Conservation (phyloP, 257 asterid species). For the Jacaranda copaia region DNA sequence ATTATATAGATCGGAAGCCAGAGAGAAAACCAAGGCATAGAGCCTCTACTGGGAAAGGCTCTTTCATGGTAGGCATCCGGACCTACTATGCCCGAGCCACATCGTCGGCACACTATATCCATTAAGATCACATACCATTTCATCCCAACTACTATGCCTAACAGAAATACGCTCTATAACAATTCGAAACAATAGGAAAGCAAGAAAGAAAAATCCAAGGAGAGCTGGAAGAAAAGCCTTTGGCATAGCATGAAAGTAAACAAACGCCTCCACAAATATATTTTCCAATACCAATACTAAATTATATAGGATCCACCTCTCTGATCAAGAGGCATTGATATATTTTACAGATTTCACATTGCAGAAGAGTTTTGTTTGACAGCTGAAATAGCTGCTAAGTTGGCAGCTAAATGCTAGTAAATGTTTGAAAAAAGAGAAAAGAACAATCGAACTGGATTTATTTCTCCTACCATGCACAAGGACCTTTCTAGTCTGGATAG, state of each 20-base stretch:
- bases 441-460: constrained; percentile 32
- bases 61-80: no score
- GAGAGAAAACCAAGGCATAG: no score
- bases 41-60: no score
- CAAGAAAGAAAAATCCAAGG: background rate
- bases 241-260: background rate
- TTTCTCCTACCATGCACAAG: constrained; percentile 69
- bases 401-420: constrained; percentile 42
- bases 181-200: background rate
- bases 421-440: constrained; percentile 31
- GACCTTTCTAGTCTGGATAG: constrained; percentile 46
- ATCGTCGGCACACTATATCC: no score
- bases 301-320: constrained; percentile 19
- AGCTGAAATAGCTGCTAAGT: constrained; percentile 41
- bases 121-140: no score
- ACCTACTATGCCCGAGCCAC: no score
- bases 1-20: no score
- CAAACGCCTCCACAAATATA: background rate
- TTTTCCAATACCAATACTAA: constrained; percentile 8
- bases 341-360: constrained; percentile 38
- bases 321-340: constrained; percentile 34
- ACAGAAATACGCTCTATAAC: no score
- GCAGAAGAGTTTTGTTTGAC: constrained; percentile 33
- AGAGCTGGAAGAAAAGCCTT: background rate
- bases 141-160: no score